Conservation (phyloP, 371 early-diverging fungal species). For the Syncephalastrum monosporum region DNA sequence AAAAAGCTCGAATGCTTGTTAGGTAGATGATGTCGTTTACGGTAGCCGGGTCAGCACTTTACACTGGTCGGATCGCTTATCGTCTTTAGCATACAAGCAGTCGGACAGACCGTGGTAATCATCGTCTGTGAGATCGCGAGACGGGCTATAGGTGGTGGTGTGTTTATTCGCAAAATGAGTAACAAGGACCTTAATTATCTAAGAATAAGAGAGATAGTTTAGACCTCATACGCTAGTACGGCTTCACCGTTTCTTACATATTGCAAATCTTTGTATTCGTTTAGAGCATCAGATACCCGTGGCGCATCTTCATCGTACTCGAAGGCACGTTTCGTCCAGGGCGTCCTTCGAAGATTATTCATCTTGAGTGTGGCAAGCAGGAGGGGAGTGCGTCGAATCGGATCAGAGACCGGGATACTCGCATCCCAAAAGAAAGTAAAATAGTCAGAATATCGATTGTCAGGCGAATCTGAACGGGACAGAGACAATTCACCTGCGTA, state of each 20-base stretch:
- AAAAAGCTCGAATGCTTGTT: too few relatives aligned
- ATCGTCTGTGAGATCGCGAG: constrained; percentile 6
- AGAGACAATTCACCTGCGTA: too few relatives aligned
- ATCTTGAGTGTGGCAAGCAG: constrained; percentile 44
- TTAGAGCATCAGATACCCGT: constrained; percentile 10
- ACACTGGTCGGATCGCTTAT: constrained; percentile 11
- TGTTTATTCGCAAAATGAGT: constrained; percentile 45
- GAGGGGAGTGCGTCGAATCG: constrained; percentile 46
- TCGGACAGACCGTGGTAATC: constrained; percentile 32
- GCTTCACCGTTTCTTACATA: constrained; percentile 20
- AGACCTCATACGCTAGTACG: not conserved
- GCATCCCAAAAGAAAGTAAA: constrained; percentile 23
- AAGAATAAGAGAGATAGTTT: too few relatives aligned
- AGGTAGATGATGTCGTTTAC: too few relatives aligned
- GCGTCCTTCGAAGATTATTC: constrained; percentile 39
- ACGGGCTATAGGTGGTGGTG: constrained; percentile 29
- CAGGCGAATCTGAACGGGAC: not conserved
- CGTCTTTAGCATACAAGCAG: constrained; percentile 26
- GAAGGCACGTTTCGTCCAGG: not conserved
- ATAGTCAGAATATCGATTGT: constrained; percentile 3
- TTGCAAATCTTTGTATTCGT: constrained; percentile 38
- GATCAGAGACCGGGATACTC: constrained; percentile 44
- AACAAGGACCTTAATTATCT: constrained; percentile 47
- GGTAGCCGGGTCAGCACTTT: too few relatives aligned
- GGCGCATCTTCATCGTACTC: constrained; percentile 1